These are phyloP conservation scores for Lactarius hengduanensis DNA, from an alignment of 768 basidiomycete species.

Conservation along the genomic window DNA sequence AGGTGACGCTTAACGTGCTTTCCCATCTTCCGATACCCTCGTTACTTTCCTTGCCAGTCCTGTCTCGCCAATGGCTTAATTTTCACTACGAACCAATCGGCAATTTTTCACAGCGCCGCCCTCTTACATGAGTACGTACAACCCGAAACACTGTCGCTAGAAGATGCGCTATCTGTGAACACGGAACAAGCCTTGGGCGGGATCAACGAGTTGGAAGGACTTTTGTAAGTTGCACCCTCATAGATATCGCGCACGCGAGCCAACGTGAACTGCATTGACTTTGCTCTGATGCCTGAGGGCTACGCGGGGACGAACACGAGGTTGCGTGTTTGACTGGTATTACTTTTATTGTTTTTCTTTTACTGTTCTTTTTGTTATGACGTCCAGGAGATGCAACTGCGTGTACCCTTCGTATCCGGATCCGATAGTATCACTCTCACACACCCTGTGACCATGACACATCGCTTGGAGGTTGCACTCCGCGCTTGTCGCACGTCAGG, in stretches of 20 bases:
- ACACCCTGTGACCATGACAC: too few relatives aligned
- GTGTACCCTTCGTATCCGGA: too few relatives aligned
- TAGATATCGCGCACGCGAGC: too few relatives aligned
- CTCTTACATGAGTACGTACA: constrained; percentile 25
- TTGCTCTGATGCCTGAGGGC: constrained; percentile 17
- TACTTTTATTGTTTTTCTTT: too few relatives aligned
- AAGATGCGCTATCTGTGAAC: constrained; percentile 35
- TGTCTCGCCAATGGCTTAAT: constrained; percentile 16
- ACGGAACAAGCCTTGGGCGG: constrained; percentile 27
- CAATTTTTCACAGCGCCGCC: constrained; percentile 58
- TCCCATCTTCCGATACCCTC: constrained; percentile 48
- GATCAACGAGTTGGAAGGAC: neutral
- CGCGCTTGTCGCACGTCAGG: too few relatives aligned
- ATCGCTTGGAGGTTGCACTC: too few relatives aligned
- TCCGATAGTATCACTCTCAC: too few relatives aligned
- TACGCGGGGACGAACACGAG: neutral
- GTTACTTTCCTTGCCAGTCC: constrained; percentile 37
- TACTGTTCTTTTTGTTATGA: too few relatives aligned
- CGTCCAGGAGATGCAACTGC: too few relatives aligned
- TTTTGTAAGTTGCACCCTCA: constrained; percentile 30
- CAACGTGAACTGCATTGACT: constrained; percentile 14
- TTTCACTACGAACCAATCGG: constrained; percentile 46
- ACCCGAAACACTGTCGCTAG: constrained; percentile 36
- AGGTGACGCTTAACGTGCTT: constrained; percentile 51
- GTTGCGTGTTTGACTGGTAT: too few relatives aligned